These are phyloP conservation scores for Starmerella potacharoeniae DNA, from an alignment of 805 yeast genomes.

Conservation along the genomic window DNA sequence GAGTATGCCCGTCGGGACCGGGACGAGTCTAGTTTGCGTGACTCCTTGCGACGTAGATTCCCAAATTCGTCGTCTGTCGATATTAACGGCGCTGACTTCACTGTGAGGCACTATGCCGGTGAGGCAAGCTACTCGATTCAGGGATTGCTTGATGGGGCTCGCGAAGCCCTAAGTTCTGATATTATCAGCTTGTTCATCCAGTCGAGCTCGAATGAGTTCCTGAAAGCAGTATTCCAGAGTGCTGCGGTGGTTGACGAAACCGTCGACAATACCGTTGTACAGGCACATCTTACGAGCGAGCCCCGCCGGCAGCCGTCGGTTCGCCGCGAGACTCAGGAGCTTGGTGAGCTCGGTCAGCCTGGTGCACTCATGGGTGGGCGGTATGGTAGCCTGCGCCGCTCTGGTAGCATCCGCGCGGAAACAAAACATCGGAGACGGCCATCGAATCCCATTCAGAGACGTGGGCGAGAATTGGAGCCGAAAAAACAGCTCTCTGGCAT, in stretches of 20 bases:
- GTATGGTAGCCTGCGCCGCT: constrained; percentile 11
- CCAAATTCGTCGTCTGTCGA: constrained; percentile 25
- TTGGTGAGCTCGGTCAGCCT: background rate
- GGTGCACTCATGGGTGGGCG: background rate
- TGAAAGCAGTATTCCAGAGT: constrained; percentile 28
- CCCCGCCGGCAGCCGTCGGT: constrained; percentile 33
- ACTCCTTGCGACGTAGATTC: constrained; percentile 27
- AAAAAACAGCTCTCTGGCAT: constrained; percentile 7
- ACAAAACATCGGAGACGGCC: constrained; percentile 8
- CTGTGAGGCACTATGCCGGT: constrained; percentile 48
- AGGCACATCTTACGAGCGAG: constrained; percentile 32
- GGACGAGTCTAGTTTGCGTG: constrained; percentile 27
- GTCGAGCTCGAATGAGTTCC: constrained; percentile 31
- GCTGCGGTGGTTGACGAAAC: constrained; percentile 31
- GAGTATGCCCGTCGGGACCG: constrained; percentile 31
- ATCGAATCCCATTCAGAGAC: constrained; percentile 5
- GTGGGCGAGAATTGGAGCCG: constrained; percentile 9
- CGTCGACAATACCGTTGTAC: constrained; percentile 28
- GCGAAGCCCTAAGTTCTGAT: constrained; percentile 39
- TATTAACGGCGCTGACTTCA: constrained; percentile 35
- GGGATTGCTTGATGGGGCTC: constrained; percentile 41
- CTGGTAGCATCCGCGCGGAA: constrained; percentile 18
- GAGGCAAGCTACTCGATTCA: constrained; percentile 44
- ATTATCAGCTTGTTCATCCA: constrained; percentile 32
- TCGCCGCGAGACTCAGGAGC: constrained; percentile 13